Evolutionary conservation across 257 asterid genomes (phyloP).

Genomic region (Solanum verrucosum): DNA sequence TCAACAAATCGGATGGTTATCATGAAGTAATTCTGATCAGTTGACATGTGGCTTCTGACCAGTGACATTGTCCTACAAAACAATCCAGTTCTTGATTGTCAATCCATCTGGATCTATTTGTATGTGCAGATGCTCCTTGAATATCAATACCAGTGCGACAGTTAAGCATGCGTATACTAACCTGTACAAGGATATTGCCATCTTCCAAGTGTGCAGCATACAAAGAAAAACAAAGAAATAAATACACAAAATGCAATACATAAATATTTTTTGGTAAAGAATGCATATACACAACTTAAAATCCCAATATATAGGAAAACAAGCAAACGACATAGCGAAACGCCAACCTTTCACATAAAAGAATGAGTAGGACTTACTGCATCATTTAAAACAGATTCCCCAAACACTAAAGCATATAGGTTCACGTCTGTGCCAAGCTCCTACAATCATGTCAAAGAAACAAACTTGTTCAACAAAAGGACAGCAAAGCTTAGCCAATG

Average conservation of each 20-base stretch:
- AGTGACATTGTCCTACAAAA: slow-evolving; percentile 82
- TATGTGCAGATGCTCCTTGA: neutral
- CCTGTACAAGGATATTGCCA: slow-evolving; percentile 99
- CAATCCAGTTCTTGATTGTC: slow-evolving; percentile 9
- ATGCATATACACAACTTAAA: neutral
- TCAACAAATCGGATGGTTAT: slow-evolving; percentile 88
- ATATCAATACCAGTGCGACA: neutral
- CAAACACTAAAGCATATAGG: slow-evolving; percentile 95
- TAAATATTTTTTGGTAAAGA: neutral
- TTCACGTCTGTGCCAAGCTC: slow-evolving; percentile 96
- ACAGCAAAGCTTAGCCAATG: neutral
- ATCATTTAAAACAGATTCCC: slow-evolving; percentile 97
- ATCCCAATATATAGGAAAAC: neutral
- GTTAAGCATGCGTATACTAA: slow-evolving; percentile 22
- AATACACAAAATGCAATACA: slow-evolving; percentile 1
- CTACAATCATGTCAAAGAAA: slow-evolving; percentile 19
- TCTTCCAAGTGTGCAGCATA: slow-evolving; percentile 49
- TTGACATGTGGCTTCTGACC: slow-evolving; percentile 80
- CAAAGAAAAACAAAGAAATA: slow-evolving; percentile 18
- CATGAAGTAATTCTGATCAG: slow-evolving; percentile 73
- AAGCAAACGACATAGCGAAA: slow-evolving; percentile 2
- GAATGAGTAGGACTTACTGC: slow-evolving; percentile 55
- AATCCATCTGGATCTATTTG: neutral
- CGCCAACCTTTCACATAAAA: slow-evolving; percentile 2
- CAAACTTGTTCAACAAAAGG: neutral